Base-by-base conservation (phyloP, 768 basidiomycete species). In the Cubamyces sp. region DNA sequence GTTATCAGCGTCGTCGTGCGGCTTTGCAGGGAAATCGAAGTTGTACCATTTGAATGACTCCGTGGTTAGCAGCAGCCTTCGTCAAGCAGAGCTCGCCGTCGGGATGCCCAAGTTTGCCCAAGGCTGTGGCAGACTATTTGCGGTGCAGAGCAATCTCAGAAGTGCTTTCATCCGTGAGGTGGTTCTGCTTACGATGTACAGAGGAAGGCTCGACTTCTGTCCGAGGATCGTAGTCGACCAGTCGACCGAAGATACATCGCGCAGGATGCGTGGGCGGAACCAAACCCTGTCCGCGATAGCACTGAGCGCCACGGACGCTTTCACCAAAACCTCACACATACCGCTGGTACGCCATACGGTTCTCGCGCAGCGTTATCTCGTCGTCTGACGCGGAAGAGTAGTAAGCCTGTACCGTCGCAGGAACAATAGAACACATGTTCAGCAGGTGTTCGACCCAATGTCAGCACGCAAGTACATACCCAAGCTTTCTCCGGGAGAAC, bases 301-400 rank as follows among this genome's bases (percentile, higher is more conserved):
- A 39, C 48, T 64, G 37, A 60, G 58, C 37, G 0, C 15, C 11
- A 2, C 23, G 9, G 34, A 28, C n/a, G 16, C 37, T 7, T 18
- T 45, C 4, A 12, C 21, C 5, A 18, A 16, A 18, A 0, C 28
- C 7, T 16, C 5, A 16, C 16, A 53, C 65, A 7, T 39, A 89
- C 92, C 96, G 83, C 67, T 98, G 96, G 71, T 90, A 98, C 2
- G 95, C 96, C 54, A 87, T 82, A 64, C 92, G 93, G 68, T 97
- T 97, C 74, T 96, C 94, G 51, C 94, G 82, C 62, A 83, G 79
- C 30, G 94, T 95, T 47, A 95, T 92, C 75, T 97, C 94, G 68
- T 98, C 96, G 71, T 98, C 96, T 7, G 96, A 88, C 18, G 94
- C 96, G n/a, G 93, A 95, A 0, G 91, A 94, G 70, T 98, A 96